A percentile compares a stretch with the other conserved stretches of the same genome.
phyloP scores from a whole-genome alignment of 2,329 filamentous ascomycete species.

The Aspergillus sclerotialis region DNA sequence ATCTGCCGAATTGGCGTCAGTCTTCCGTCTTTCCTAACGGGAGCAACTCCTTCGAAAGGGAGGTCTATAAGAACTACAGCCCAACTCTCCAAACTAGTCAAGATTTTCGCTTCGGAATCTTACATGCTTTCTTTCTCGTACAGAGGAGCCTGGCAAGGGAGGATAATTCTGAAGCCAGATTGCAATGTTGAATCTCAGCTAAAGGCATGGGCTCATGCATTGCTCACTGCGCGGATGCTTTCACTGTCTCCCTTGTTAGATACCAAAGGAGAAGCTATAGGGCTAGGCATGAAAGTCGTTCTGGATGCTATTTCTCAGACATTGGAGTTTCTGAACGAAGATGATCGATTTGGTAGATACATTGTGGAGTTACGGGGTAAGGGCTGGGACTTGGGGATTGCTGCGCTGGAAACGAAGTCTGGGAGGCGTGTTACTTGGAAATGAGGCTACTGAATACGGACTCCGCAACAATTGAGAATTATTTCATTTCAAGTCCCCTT shows the following conservation, averaged over 20 bases:
- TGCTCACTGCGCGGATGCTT: conserved; percentile 39
- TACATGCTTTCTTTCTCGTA: conserved; percentile 58
- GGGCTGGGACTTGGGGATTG: conserved; percentile 62
- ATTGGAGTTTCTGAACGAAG: conserved; percentile 34
- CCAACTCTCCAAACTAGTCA: conserved; percentile 35
- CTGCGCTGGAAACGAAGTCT: conserved; percentile 59
- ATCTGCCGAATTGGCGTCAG: conserved; percentile 49
- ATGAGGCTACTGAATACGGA: too few relatives aligned
- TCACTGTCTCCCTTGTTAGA: neutral
- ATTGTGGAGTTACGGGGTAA: conserved; percentile 32
- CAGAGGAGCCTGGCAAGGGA: conserved; percentile 28
- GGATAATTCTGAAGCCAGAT: conserved; percentile 59
- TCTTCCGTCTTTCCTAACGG: conserved; percentile 27
- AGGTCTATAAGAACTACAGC: conserved; percentile 4
- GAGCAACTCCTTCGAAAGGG: conserved; percentile 6
- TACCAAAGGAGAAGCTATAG: neutral
- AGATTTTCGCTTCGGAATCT: conserved; percentile 43
- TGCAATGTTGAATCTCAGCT: conserved; percentile 47
- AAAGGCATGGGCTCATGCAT: conserved; percentile 57
- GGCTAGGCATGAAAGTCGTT: conserved; percentile 2
- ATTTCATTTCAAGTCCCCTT: too few relatives aligned
- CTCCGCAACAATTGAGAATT: too few relatives aligned
- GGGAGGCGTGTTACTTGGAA: conserved; percentile 34
- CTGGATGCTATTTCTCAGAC: conserved; percentile 36
- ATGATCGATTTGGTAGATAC: conserved; percentile 40